phyloP scores from a whole-genome alignment of 2,329 filamentous ascomycete genomes.

The Claviceps digitariae region DNA sequence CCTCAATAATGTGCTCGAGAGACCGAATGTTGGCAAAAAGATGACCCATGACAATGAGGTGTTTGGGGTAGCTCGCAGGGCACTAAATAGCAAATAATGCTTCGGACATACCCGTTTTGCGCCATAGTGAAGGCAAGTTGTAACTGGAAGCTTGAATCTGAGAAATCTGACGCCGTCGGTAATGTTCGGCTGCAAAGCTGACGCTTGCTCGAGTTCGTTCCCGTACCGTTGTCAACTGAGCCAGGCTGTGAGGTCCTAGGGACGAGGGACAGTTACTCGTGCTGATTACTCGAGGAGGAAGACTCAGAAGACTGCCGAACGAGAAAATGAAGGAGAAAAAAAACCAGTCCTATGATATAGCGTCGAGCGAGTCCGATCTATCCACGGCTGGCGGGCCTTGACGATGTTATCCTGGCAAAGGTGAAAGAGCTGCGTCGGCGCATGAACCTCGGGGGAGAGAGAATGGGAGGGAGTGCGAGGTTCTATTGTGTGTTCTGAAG shows the following conservation, averaged over 20 bases:
- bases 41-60: neutral
- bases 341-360: neutral
- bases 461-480: neutral
- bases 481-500: slow-evolving; percentile 1
- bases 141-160: neutral
- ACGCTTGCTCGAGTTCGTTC: neutral
- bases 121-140: slow-evolving; percentile 16
- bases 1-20: neutral
- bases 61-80: neutral
- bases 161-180: neutral
- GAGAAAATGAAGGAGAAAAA: neutral
- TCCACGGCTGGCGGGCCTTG: neutral
- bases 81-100: neutral
- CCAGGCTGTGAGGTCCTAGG: neutral
- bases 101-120: slow-evolving; percentile 17
- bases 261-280: neutral
- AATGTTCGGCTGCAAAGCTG: neutral
- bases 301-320: neutral
- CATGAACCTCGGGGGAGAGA: slow-evolving; percentile 3
- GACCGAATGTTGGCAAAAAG: neutral
- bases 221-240: neutral
- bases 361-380: neutral
- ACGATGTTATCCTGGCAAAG: slow-evolving; percentile 1
- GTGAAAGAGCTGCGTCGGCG: slow-evolving; percentile 4
- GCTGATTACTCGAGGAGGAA: neutral